phyloP scores from a whole-genome alignment of 768 basidiomycete genomes.

The Scleroderma citrinum region DNA sequence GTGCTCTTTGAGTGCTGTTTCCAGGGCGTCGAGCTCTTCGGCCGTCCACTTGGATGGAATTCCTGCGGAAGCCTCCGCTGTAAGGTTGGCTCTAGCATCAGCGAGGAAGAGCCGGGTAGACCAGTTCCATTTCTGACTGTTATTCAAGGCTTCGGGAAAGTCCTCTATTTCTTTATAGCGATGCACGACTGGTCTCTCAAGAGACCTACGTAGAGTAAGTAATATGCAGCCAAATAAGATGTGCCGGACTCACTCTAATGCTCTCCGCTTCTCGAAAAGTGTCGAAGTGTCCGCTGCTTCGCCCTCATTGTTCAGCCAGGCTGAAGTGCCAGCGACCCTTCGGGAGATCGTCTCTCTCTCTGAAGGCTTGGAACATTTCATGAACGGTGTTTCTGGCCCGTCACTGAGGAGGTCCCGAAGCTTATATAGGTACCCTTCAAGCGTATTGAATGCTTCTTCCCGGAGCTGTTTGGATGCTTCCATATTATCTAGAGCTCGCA shows the following conservation, averaged over 20 bases:
- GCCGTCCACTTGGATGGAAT: slow-evolving; percentile 75
- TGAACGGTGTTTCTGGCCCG: slow-evolving; percentile 65
- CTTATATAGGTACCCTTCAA: slow-evolving; percentile 93
- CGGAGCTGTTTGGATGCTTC: slow-evolving; percentile 72
- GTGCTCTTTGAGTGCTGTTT: slow-evolving; percentile 70
- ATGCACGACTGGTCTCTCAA: slow-evolving; percentile 78
- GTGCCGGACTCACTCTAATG: slow-evolving; percentile 66
- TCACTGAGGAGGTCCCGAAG: slow-evolving; percentile 77
- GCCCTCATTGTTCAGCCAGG: slow-evolving; percentile 81
- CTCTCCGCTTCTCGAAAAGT: slow-evolving; percentile 68
- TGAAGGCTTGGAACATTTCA: slow-evolving; percentile 68
- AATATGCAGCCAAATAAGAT: not conserved
- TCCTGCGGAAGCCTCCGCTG: slow-evolving; percentile 52
- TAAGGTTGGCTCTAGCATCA: slow-evolving; percentile 72
- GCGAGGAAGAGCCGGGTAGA: slow-evolving; percentile 79
- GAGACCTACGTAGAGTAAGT: slow-evolving; percentile 38
- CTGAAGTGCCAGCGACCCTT: slow-evolving; percentile 66
- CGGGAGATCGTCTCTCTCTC: slow-evolving; percentile 66
- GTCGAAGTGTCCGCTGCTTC: slow-evolving; percentile 76
- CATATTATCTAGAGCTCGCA: slow-evolving; percentile 70
- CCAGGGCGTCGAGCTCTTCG: slow-evolving; percentile 79
- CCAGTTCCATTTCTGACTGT: slow-evolving; percentile 85
- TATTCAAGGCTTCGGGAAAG: slow-evolving; percentile 79
- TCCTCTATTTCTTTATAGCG: slow-evolving; percentile 87
- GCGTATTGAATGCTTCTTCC: slow-evolving; percentile 85